Conservation (phyloP, 140 eudicot genomes). For the Bidens hawaiensis region DNA sequence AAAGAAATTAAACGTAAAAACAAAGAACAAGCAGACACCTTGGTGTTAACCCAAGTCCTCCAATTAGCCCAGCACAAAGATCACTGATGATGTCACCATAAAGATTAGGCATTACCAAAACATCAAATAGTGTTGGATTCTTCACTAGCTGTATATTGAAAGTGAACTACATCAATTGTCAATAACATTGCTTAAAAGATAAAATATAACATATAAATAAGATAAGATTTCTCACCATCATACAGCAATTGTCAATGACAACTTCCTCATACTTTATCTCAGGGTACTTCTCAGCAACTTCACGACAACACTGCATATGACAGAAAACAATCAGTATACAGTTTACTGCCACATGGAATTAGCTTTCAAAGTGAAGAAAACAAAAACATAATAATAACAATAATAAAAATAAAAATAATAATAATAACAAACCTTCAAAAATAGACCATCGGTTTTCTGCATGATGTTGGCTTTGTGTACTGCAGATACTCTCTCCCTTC, state of each 20-base stretch:
- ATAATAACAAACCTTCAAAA: slow-evolving; percentile 52
- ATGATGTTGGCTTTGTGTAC: slow-evolving; percentile 97
- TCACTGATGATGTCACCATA: slow-evolving; percentile 97
- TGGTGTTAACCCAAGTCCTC: slow-evolving; percentile 96
- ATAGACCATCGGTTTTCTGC: slow-evolving; percentile 94
- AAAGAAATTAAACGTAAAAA: background rate
- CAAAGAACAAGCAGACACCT: slow-evolving; percentile 39
- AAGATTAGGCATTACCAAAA: slow-evolving; percentile 91
- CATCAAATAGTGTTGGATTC: slow-evolving; percentile 94
- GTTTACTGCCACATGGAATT: background rate
- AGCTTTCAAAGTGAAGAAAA: background rate
- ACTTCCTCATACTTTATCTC: slow-evolving; percentile 93
- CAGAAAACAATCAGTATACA: slow-evolving; percentile 9
- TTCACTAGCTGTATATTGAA: slow-evolving; percentile 71
- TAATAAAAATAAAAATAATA: background rate
- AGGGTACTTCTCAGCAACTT: slow-evolving; percentile 95
- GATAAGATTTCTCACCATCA: slow-evolving; percentile 61
- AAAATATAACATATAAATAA: background rate
- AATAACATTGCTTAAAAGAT: background rate
- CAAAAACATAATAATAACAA: background rate
- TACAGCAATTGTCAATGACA: slow-evolving; percentile 91
- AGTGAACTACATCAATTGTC: slow-evolving; percentile 5
- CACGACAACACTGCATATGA: slow-evolving; percentile 78
- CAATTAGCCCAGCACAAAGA: slow-evolving; percentile 96
- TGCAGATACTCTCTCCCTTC: slow-evolving; percentile 92